Evolutionary conservation across 2,329 filamentous ascomycete genomes (phyloP).

Genomic region (Apiospora saccharicola): DNA sequence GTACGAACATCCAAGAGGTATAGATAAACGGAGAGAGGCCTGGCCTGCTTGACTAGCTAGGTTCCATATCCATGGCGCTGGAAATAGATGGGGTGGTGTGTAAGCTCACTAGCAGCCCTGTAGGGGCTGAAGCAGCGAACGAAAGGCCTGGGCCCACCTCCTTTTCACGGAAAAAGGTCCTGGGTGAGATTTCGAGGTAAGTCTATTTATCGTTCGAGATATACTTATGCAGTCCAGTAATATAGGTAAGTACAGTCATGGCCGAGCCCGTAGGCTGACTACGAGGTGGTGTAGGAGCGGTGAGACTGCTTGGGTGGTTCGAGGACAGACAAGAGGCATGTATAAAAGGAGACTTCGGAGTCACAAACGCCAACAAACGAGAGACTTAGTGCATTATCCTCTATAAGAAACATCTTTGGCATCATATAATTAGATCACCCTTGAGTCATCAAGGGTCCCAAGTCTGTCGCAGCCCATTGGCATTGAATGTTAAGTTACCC

Average conservation of each 20-base stretch:
- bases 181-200: background rate
- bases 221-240: background rate
- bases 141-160: background rate
- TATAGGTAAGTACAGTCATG: background rate
- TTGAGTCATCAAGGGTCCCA: background rate
- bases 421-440: background rate
- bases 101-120: background rate
- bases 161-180: background rate
- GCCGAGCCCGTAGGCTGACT: background rate
- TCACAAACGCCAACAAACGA: background rate
- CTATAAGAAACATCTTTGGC: background rate
- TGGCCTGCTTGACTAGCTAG: background rate
- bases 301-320: background rate
- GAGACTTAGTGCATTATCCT: background rate
- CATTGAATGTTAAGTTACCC: background rate
- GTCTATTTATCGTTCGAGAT: conserved; percentile 5
- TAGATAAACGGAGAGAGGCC: background rate
- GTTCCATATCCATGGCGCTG: background rate
- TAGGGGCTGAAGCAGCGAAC: background rate
- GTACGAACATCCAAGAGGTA: background rate
- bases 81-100: background rate
- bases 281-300: background rate
- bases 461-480: background rate
- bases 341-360: background rate
- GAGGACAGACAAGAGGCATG: background rate